Conservation (phyloP, 805 yeast species). For the Monosporozyma aquatica region DNA sequence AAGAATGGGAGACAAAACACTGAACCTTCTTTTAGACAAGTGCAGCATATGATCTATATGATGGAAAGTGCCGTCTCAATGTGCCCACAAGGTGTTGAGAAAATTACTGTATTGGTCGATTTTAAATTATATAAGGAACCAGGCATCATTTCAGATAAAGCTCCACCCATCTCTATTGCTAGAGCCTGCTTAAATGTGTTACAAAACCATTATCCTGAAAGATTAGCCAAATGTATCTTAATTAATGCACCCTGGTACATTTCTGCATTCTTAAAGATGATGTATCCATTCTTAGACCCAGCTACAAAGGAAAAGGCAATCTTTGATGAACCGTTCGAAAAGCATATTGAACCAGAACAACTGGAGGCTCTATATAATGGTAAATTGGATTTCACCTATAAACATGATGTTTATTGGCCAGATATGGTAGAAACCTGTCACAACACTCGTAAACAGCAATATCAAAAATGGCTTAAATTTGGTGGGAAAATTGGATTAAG, state of each 20-base stretch:
- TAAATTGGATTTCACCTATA: constrained; percentile 40
- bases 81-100: constrained; percentile 53
- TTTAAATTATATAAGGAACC: constrained; percentile 37
- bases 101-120: constrained; percentile 46
- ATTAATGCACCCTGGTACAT: constrained; percentile 51
- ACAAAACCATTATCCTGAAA: constrained; percentile 52
- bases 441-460: constrained; percentile 32
- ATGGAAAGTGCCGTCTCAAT: constrained; percentile 42
- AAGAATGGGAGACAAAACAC: constrained; percentile 50
- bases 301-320: constrained; percentile 48
- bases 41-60: constrained; percentile 50
- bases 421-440: constrained; percentile 39
- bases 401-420: constrained; percentile 47
- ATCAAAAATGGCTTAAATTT: constrained; percentile 31
- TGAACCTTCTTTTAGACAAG: constrained; percentile 41
- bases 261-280: constrained; percentile 45
- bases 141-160: constrained; percentile 31
- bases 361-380: constrained; percentile 42
- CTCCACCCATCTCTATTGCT: constrained; percentile 44
- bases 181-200: constrained; percentile 42
- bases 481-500: constrained; percentile 46
- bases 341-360: constrained; percentile 45
- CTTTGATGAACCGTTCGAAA: constrained; percentile 49
- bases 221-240: constrained; percentile 45
- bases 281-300: constrained; percentile 52